Percentiles rank a stretch among this genome's conserved stretches.
Conservation (phyloP, 352 stramenopile genomes). For the Pythium pyrilobum region DNA sequence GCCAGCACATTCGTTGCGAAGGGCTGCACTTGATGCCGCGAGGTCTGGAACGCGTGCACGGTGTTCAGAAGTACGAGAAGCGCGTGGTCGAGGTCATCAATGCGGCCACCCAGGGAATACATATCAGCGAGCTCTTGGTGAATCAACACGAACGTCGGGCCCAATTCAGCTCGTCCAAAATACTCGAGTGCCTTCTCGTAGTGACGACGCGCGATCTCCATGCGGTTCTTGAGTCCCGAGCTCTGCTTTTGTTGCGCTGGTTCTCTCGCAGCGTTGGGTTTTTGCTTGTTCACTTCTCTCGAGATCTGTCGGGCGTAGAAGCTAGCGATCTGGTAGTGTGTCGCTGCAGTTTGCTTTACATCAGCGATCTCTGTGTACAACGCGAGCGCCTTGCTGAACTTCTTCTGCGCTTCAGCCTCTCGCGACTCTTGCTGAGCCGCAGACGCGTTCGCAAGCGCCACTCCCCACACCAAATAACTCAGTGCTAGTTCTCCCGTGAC, state of each 20-base stretch:
- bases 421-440: slow-evolving; percentile 19
- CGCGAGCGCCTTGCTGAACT: slow-evolving; percentile 70
- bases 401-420: slow-evolving; percentile 45
- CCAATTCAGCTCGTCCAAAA: slow-evolving; percentile 63
- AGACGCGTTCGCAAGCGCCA: slow-evolving; percentile 37
- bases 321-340: slow-evolving; percentile 83
- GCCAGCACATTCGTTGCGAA: slow-evolving; percentile 39
- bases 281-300: slow-evolving; percentile 19
- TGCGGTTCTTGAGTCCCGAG: slow-evolving; percentile 41
- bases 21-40: slow-evolving; percentile 26
- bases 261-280: background rate
- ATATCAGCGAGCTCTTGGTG: slow-evolving; percentile 76
- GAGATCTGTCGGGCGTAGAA: slow-evolving; percentile 68
- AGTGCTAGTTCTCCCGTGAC: slow-evolving; percentile 79
- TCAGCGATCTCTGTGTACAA: slow-evolving; percentile 72
- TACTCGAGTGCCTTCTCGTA: slow-evolving; percentile 83
- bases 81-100: slow-evolving; percentile 75
- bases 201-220: slow-evolving; percentile 79
- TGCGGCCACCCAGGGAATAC: slow-evolving; percentile 53
- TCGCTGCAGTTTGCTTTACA: slow-evolving; percentile 65
- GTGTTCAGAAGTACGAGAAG: slow-evolving; percentile 73
- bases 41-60: slow-evolving; percentile 50
- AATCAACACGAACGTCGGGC: slow-evolving; percentile 78
- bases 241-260: slow-evolving; percentile 5
- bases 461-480: slow-evolving; percentile 77